Conservation (phyloP, 805 yeast species). For the Saccharomyces mikatae region DNA sequence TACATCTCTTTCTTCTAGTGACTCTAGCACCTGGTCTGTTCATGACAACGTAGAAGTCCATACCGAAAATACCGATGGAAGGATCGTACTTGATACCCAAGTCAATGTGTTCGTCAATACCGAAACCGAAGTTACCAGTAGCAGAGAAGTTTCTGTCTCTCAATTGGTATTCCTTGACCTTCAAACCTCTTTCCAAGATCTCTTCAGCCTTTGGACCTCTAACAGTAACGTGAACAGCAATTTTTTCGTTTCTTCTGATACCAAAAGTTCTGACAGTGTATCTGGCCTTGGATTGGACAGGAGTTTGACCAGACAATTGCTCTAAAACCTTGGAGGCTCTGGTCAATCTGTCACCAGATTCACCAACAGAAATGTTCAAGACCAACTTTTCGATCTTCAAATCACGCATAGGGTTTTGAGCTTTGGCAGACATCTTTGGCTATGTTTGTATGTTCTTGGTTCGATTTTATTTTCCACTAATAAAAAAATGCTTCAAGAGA, state of each 20-base stretch:
- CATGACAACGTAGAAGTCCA: constrained; percentile 98
- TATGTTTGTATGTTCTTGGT: constrained; percentile 7
- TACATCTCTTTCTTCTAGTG: constrained; percentile 96
- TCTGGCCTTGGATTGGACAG: constrained; percentile 99
- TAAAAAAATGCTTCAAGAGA: neutral
- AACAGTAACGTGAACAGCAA: constrained; percentile 97
- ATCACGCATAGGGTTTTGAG: constrained; percentile 97
- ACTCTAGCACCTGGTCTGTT: constrained; percentile 99
- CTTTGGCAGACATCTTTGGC: constrained; percentile 41
- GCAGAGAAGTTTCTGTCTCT: constrained; percentile 89
- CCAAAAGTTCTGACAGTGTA: constrained; percentile 99
- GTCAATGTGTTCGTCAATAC: constrained; percentile 98
- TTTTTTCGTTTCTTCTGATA: constrained; percentile 99
- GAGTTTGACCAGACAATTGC: constrained; percentile 99
- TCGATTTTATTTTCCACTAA: neutral
- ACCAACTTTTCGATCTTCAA: constrained; percentile 98
- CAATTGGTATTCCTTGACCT: constrained; percentile 99
- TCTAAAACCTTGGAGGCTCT: constrained; percentile 99
- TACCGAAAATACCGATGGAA: constrained; percentile 99
- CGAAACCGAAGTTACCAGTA: constrained; percentile 99
- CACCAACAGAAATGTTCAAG: constrained; percentile 99
- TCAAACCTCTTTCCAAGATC: constrained; percentile 98
- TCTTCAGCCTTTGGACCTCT: constrained; percentile 99
- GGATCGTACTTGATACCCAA: constrained; percentile 99
- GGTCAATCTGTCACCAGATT: constrained; percentile 99